phyloP scores from a whole-genome alignment of 2,329 filamentous ascomycete genomes.

The Rutstroemia sp. region DNA sequence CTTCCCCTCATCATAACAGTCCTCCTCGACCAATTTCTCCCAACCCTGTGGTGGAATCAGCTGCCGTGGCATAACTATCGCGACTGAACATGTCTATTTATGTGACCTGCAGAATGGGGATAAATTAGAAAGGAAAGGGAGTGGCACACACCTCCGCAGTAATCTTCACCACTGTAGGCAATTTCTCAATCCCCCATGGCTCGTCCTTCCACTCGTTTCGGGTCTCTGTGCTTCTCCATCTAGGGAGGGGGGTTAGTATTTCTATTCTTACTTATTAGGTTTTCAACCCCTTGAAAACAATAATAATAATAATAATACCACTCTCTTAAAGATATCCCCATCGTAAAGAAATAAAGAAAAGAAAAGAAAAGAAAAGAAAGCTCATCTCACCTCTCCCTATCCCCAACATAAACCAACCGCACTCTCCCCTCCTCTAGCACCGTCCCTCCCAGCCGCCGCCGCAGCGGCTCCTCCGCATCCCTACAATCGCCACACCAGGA shows the following conservation, averaged over 20 bases:
- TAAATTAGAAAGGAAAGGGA: not conserved
- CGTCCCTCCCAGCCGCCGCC: not conserved
- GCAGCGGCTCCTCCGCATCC: not conserved
- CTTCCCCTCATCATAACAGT: constrained; percentile 3
- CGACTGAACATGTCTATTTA: too few species aligned
- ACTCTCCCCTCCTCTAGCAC: not conserved
- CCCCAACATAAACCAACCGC: not conserved
- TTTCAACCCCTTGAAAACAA: too few species aligned
- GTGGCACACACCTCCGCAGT: not conserved
- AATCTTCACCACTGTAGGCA: constrained; percentile 1
- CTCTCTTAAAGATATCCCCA: too few species aligned
- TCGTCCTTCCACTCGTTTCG: constrained; percentile 1
- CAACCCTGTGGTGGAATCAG: not conserved
- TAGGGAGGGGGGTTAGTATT: not conserved
- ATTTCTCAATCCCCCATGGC: not conserved
- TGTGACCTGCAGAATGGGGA: not conserved
- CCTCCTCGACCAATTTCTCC: constrained; percentile 6
- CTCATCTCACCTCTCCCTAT: too few species aligned
- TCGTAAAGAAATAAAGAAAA: too few species aligned
- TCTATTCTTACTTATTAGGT: too few species aligned
- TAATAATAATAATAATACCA: too few species aligned
- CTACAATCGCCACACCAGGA: constrained; percentile 5
- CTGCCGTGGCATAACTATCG: not conserved
- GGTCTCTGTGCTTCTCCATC: not conserved
- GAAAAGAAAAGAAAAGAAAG: too few species aligned